Base-by-base conservation (phyloP, 2,329 filamentous ascomycete species). In the Venturiaceae sp. region DNA sequence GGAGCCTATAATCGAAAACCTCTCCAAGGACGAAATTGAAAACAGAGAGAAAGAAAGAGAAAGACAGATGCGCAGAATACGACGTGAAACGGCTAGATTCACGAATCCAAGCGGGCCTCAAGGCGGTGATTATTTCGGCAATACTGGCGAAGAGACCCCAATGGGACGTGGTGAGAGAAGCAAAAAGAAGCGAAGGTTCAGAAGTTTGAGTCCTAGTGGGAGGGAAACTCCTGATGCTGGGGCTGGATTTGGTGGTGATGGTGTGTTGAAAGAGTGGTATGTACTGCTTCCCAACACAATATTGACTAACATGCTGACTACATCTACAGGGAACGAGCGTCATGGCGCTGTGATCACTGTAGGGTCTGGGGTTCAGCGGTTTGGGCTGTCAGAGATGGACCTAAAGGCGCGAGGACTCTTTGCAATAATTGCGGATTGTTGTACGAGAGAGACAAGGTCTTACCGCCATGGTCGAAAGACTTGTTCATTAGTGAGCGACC, bases 1-100 rank as follows among this genome's bases (percentile, higher is more conserved):
- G 77, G 77, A 79, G 62, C 77, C 77, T 1, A 77, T 77, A 62
- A 72, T 80, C 21, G 77, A 80, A 64, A 74, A 76, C 0, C 75
- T 99, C 2, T 92, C 87, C 39, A 95, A 96, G 66, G 94, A 99
- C 66, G 94, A 99, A 68, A 97, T 99, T 57, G 94, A 99, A 74
- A 95, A 95, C 75, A 84, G 94, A 30, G 94, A 99, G 72, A 90
- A 90, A 55, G 94, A 99, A 69, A 83, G 94, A 44, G 94, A 99
- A 72, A 81, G 94, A 58, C 90, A 97, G 72, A 87, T 96, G 39
- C 82, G 94, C 60, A 82, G 94, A 60, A 75, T 96, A 62, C 83
- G 94, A 58, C 82, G 94, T 68, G 94, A 99, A 72, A 97, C 92
- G 9, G 92, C 92, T 1, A 83, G 91, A 28, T 96, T 97, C 71